Base-by-base conservation (phyloP, 495 filamentous ascomycete species). In the Talaromyces adpressus region DNA sequence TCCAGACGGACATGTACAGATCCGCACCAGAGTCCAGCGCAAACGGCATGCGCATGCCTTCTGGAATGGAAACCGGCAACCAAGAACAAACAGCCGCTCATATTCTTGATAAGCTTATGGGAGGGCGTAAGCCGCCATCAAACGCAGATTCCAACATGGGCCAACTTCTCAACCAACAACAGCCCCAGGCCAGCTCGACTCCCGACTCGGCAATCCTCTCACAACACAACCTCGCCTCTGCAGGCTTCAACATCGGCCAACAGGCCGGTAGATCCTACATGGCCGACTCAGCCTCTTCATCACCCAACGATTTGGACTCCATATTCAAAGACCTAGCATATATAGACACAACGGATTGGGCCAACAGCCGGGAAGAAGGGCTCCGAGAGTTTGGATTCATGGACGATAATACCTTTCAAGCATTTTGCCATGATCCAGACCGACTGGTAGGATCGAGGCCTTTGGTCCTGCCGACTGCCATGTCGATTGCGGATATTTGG, bases 271-370 rank as follows among this genome's bases (percentile, higher is more conserved):
- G 45, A 49, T 25, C 60, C 6, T 53, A 62, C 60, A 62, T 52
- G 41, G 52, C 45, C 9, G 60, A 62, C 16, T 25, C 51, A 32
- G 47, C 60, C n/a, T 23, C 27, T 41, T 34, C 62, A 64, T 34
- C 47, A 63, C 20, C 62, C 0, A 66, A 75, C 22, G 82, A 85
- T 52, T 75, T 83, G 29, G 86, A 89, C 60, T 79, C 84, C 3
- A 82, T 87, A 36, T 80, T 87, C 67, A 82, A 86, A 67, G 85
- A 89, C 51, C 75, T 89, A 3, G 82, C 82, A n/a, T 81, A 84
- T 57, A 77, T 86, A 9, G 86, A 89, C 65, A 82, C 81, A 23
- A 82, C 80, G 7, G 83, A 86, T 64, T 81, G 81, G 75, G 76
- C 81, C 1, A 81, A 67, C 39, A 83, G 74, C 67, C 79, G 80